Percentiles rank a stretch among this genome's conserved stretches.
Conservation (phyloP, 192 early-diverging fungal genomes). For the Umbelopsis sp. region DNA sequence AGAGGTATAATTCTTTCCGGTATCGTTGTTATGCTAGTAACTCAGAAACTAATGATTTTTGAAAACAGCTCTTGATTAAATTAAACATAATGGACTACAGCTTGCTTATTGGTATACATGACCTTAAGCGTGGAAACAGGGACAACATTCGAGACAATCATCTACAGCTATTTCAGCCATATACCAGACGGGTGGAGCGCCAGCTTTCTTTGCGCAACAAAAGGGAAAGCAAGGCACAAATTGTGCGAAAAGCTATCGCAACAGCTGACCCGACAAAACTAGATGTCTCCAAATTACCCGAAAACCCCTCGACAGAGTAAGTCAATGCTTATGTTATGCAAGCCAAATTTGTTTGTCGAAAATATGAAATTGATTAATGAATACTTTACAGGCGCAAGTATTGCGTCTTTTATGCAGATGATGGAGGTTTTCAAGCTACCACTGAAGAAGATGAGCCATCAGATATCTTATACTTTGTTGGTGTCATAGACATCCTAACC, state of each 20-base stretch:
- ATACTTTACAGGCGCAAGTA: slow-evolving; percentile 59
- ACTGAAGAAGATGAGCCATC: slow-evolving; percentile 68
- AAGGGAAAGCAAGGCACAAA: slow-evolving; percentile 54
- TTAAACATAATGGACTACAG: slow-evolving; percentile 99
- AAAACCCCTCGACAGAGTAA: slow-evolving; percentile 51
- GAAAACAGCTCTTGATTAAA: slow-evolving; percentile 59
- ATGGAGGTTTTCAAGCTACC: slow-evolving; percentile 86
- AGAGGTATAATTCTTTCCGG: slow-evolving; percentile 44
- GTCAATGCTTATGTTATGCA: background rate
- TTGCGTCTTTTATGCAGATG: slow-evolving; percentile 88
- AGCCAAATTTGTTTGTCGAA: no score
- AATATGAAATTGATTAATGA: background rate
- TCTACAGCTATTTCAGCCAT: slow-evolving; percentile 74
- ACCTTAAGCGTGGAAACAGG: slow-evolving; percentile 80
- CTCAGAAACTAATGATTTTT: slow-evolving; percentile 23
- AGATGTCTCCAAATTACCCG: slow-evolving; percentile 60
- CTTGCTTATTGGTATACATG: slow-evolving; percentile 91
- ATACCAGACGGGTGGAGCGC: slow-evolving; percentile 48
- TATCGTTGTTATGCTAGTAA: background rate
- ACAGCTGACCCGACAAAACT: slow-evolving; percentile 60
- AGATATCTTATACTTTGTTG: slow-evolving; percentile 86
- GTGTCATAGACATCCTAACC: slow-evolving; percentile 97
- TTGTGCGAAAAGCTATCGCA: slow-evolving; percentile 53
- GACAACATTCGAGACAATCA: slow-evolving; percentile 91
- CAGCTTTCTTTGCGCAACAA: slow-evolving; percentile 43